A percentile compares a stretch with the other conserved stretches of the same genome.
These are phyloP conservation scores for Coleophoma eucalyptorum DNA, from an alignment of 2,329 filamentous ascomycete genomes.

Conservation along the genomic window DNA sequence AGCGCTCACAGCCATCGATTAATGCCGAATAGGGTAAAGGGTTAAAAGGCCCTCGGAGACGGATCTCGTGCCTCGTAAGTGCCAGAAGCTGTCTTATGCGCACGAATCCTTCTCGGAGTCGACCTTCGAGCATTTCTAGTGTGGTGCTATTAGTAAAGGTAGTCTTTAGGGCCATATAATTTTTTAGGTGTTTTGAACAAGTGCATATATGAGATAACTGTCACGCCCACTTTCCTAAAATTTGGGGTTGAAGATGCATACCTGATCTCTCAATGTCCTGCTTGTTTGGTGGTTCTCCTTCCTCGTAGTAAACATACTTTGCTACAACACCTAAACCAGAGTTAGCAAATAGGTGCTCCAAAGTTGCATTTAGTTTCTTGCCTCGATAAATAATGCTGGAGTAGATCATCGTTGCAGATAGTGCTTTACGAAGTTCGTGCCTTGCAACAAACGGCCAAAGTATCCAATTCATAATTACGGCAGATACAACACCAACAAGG, in stretches of 20 bases:
- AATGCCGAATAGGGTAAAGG: conserved; percentile 52
- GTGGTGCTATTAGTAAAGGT: conserved; percentile 4
- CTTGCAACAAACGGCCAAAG: conserved; percentile 59
- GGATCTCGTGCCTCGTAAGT: conserved; percentile 55
- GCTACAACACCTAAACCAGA: conserved; percentile 36
- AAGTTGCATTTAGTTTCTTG: background rate
- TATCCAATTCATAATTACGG: conserved; percentile 54
- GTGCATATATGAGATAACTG: no score
- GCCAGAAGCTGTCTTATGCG: conserved; percentile 52
- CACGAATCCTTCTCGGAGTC: conserved; percentile 56
- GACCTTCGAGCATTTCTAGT: conserved; percentile 51
- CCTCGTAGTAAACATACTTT: conserved; percentile 56
- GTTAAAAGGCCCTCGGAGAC: conserved; percentile 53
- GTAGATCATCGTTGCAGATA: conserved; percentile 54
- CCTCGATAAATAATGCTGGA: conserved; percentile 51
- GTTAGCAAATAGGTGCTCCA: background rate
- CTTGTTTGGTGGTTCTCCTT: conserved; percentile 45
- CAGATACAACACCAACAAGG: conserved; percentile 47
- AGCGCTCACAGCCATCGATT: conserved; percentile 50
- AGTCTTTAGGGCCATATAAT: no score
- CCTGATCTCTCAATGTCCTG: conserved; percentile 46
- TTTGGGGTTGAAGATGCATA: background rate
- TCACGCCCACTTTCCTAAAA: no score
- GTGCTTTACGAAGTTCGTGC: conserved; percentile 51
- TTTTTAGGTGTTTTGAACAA: no score